A percentile compares a stretch with the other conserved stretches of the same genome.
Conservation (phyloP, 352 stramenopile species). For the Discostella stelligera region DNA sequence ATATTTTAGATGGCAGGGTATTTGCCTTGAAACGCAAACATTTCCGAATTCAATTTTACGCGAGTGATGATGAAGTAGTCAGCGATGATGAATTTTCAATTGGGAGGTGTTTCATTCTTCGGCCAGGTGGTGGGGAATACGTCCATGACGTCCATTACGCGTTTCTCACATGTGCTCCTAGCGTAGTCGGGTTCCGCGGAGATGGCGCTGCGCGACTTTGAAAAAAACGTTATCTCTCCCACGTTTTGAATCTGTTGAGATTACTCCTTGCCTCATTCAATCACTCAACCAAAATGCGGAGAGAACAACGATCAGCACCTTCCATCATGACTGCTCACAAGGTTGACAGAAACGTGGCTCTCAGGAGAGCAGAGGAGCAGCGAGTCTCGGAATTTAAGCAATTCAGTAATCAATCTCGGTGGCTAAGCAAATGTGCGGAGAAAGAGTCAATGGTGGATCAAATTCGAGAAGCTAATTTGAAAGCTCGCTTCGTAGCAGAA, state of each 20-base stretch:
- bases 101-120: conserved; percentile 67
- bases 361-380: conserved; percentile 49
- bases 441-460: conserved; percentile 54
- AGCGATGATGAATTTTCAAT: conserved; percentile 50
- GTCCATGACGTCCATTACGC: conserved; percentile 58
- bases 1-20: conserved; percentile 66
- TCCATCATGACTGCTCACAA: conserved; percentile 53
- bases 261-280: no score
- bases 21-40: conserved; percentile 77
- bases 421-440: conserved; percentile 50
- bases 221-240: no score
- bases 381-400: conserved; percentile 47
- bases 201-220: background rate
- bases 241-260: no score
- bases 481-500: conserved; percentile 35
- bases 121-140: conserved; percentile 49
- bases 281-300: background rate
- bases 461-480: conserved; percentile 36
- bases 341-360: conserved; percentile 40
- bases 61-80: conserved; percentile 7
- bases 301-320: conserved; percentile 3
- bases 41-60: conserved; percentile 67
- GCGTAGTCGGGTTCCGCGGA: background rate
- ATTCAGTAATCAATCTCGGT: conserved; percentile 46
- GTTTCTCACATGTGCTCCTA: conserved; percentile 25